Percentiles rank a stretch among this genome's conserved stretches.
These are phyloP conservation scores for Polytrichum formosum DNA, from an alignment of 225 moss, liverwort and hornwort species.

Conservation along the genomic window DNA sequence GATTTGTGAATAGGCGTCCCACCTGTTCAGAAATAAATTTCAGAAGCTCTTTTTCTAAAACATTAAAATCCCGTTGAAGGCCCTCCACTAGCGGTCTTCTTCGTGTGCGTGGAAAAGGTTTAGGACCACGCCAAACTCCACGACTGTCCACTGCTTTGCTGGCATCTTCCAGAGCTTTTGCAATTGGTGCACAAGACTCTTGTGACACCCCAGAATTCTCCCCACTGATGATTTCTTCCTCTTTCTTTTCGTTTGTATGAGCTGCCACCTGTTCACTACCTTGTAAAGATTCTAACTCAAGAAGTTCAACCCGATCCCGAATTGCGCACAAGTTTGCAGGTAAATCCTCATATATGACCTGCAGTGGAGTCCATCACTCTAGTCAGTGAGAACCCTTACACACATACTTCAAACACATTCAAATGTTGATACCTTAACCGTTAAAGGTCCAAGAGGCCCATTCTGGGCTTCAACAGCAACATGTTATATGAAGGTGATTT, in stretches of 20 bases:
- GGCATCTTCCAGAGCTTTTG: slow-evolving; percentile 8
- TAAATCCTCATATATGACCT: slow-evolving; percentile 90
- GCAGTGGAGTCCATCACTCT: not conserved
- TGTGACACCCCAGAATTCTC: slow-evolving; percentile 7
- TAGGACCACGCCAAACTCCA: slow-evolving; percentile 4
- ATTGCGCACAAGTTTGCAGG: slow-evolving; percentile 89
- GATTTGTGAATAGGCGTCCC: not conserved
- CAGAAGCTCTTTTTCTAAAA: slow-evolving; percentile 72
- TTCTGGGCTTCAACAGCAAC: no score
- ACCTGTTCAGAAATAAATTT: slow-evolving; percentile 63
- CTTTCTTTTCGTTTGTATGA: not conserved
- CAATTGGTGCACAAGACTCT: not conserved
- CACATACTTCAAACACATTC: not conserved
- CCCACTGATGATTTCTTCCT: slow-evolving; percentile 4
- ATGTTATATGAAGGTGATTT: no score
- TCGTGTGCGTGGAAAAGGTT: slow-evolving; percentile 21
- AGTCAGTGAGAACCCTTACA: not conserved
- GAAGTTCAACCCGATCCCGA: slow-evolving; percentile 73
- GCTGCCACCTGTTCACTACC: not conserved
- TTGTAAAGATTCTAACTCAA: slow-evolving; percentile 24
- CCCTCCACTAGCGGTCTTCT: slow-evolving; percentile 62
- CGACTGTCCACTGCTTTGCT: slow-evolving; percentile 17
- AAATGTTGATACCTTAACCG: no score
- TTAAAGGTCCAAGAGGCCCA: no score
- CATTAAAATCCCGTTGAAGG: slow-evolving; percentile 72